phyloP scores from a whole-genome alignment of 2,329 filamentous ascomycete species.

The Aureobasidium sp. region DNA sequence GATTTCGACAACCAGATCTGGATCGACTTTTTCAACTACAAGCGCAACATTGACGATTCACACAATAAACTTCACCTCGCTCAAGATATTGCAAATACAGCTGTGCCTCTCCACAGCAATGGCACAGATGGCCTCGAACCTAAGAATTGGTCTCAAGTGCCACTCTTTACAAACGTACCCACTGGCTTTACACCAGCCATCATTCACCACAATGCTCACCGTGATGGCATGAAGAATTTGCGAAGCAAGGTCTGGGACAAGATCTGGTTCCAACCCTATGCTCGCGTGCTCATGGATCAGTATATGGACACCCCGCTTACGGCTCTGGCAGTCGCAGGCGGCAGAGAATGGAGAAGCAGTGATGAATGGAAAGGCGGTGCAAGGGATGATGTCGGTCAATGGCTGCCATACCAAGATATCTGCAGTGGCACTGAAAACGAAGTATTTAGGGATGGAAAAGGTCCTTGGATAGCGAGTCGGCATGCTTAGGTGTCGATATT shows the following conservation, averaged over 20 bases:
- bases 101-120: constrained; percentile 12
- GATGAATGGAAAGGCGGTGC: constrained; percentile 8
- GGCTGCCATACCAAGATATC: constrained; percentile 6
- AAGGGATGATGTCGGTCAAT: constrained; percentile 23
- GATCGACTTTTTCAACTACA: constrained; percentile 11
- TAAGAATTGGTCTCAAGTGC: constrained; percentile 12
- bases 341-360: constrained; percentile 17
- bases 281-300: constrained; percentile 13
- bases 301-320: constrained; percentile 13
- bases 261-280: constrained; percentile 14
- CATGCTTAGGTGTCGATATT: background rate
- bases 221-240: constrained; percentile 9
- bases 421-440: background rate
- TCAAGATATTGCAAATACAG: constrained; percentile 15
- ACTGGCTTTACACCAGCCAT: constrained; percentile 14
- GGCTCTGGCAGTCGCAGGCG: constrained; percentile 27
- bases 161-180: constrained; percentile 13
- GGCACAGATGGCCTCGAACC: constrained; percentile 6
- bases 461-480: background rate
- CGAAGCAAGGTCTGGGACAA: constrained; percentile 8
- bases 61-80: constrained; percentile 10
- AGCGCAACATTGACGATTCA: constrained; percentile 16
- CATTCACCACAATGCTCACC: constrained; percentile 11
- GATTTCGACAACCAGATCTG: constrained; percentile 14
- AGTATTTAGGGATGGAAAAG: constrained; percentile 7